A percentile compares a stretch with the other conserved stretches of the same genome.
Evolutionary conservation across 495 filamentous ascomycete species (phyloP).

Genomic region (Mytilinidion resinicola): DNA sequence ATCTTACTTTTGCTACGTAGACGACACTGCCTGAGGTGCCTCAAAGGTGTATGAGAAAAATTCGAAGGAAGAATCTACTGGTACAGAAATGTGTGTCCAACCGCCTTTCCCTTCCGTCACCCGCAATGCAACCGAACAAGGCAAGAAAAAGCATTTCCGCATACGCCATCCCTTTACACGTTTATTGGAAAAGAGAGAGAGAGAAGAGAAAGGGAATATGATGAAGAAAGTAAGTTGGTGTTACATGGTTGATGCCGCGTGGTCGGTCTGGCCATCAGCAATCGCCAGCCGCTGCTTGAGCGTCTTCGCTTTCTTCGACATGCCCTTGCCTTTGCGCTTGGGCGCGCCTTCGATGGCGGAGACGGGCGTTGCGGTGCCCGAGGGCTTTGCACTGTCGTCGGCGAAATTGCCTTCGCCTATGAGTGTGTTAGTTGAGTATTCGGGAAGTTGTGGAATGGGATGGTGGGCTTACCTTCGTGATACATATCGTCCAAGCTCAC

Average conservation of each 20-base stretch:
- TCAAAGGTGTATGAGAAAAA: no score
- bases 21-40: no score
- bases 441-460: conserved; percentile 4
- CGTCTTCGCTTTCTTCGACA: conserved; percentile 81
- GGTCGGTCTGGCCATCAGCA: conserved; percentile 61
- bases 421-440: conserved; percentile 9
- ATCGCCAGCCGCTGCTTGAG: conserved; percentile 82
- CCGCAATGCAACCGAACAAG: no score
- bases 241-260: neutral
- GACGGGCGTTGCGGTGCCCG: conserved; percentile 75
- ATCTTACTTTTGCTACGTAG: no score
- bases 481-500: conserved; percentile 94
- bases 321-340: conserved; percentile 50
- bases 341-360: conserved; percentile 37
- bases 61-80: no score
- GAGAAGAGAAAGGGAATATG: neutral
- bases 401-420: conserved; percentile 91
- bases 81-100: no score
- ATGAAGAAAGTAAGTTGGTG: neutral
- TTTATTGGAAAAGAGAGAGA: neutral
- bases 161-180: no score
- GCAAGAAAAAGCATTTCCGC: no score
- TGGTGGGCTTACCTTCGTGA: conserved; percentile 73
- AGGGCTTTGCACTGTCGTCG: conserved; percentile 70
- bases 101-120: no score